Base-by-base conservation (phyloP, 345 rosid genomes). In the Turnera subulata region DNA sequence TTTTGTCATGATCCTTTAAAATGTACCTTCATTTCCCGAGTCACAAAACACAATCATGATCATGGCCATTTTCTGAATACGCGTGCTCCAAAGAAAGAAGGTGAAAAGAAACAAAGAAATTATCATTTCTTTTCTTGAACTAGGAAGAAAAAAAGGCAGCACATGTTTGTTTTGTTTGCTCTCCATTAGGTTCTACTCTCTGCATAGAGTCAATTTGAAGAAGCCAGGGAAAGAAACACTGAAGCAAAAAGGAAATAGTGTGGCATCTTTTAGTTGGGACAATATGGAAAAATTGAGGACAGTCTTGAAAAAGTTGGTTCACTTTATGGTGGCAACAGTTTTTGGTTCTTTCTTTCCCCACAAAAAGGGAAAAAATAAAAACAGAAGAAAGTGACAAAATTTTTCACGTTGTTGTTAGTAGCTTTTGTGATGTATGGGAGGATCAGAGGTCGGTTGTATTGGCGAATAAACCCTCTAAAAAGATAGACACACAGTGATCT, bases 61-160 rank as follows among this genome's bases (percentile, higher is more conserved):
- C 48, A 44, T 32, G 38, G 21, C 38, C 38, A 17, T 22, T 17
- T 11, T 52, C 63, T 19, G 71, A 62, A 63, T 65, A 63, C 73
- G 77, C 82, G 64, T 78, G 82, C 77, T 65, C 25, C 70, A 49
- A 38, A 35, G 67, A 50, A 62, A 24, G 9, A 50, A 14, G 29
- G 8, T 3, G 35, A 29, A 29, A 29, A 8, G 8, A 29, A 29
- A 29, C 4, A 29, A 29, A 8, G 8, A 8, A 8, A 3, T 29
- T 29, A 29, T 29, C 35, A 29, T 29, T 29, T 29, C 35, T 29
- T 29, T 29, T 29, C 35, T 29, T 4, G 8, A 29, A 8, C 5
- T 29, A 16, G 26, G 39, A 46, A 14, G 37, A 11, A 20, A 39
- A 21, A 37, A 19, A 8, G 53, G 19, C 51, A 24, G 24, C 6